A percentile compares a stretch with the other conserved stretches of the same genome.
These are phyloP conservation scores for Pueraria montana DNA, from an alignment of 306 rosid species.

Conservation along the genomic window DNA sequence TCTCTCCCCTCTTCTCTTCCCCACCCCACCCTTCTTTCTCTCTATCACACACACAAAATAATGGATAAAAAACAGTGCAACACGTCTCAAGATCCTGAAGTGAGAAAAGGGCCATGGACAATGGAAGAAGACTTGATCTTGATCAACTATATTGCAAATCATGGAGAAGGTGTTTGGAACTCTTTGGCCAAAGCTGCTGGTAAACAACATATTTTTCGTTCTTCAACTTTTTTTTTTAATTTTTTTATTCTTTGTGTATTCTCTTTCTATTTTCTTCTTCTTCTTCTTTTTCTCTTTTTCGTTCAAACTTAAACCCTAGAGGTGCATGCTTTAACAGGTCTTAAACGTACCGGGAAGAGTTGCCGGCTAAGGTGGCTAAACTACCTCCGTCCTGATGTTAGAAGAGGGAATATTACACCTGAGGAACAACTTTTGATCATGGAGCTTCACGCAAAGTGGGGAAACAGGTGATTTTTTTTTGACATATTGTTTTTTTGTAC, in stretches of 20 bases:
- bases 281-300: background rate
- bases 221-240: background rate
- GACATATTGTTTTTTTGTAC: background rate
- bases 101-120: slow-evolving; percentile 99
- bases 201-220: slow-evolving; percentile 37
- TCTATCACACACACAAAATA: slow-evolving; percentile 10
- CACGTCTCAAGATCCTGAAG: slow-evolving; percentile 82
- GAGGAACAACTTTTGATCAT: slow-evolving; percentile 96
- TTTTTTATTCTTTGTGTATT: background rate
- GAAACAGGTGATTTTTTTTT: slow-evolving; percentile 77
- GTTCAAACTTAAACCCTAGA: slow-evolving; percentile 13
- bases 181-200: slow-evolving; percentile 96
- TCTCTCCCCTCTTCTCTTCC: too few species aligned
- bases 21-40: too few species aligned
- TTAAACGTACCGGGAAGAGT: slow-evolving; percentile 96
- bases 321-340: slow-evolving; percentile 56
- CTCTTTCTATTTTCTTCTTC: background rate
- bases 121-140: slow-evolving; percentile 95
- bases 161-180: slow-evolving; percentile 99
- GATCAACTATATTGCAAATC: slow-evolving; percentile 93
- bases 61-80: slow-evolving; percentile 74
- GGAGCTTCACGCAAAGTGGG: slow-evolving; percentile 99
- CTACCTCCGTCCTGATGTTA: slow-evolving; percentile 96
- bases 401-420: slow-evolving; percentile 95
- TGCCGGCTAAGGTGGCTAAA: slow-evolving; percentile 98